Percentiles rank a stretch among this genome's conserved stretches.
Evolutionary conservation across 148 eudicot species (phyloP).

Genomic region (Vaccinium myrtillus): DNA sequence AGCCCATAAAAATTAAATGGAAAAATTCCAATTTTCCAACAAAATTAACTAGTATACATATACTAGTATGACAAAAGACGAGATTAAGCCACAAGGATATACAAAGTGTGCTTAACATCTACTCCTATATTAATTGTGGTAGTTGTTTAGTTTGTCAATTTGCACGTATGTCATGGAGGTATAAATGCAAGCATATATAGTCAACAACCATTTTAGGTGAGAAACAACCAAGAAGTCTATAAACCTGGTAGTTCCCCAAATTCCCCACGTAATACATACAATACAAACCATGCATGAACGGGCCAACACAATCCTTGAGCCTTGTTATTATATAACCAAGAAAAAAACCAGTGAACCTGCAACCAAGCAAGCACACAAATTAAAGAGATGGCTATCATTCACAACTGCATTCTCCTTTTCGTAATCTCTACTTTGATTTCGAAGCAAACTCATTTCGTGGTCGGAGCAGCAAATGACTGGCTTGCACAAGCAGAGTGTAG

Average conservation of each 20-base stretch:
- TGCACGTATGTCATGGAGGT: not conserved
- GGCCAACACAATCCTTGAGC: not conserved
- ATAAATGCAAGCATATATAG: not conserved
- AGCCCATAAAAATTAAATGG: too few relatives aligned
- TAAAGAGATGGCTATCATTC: not conserved
- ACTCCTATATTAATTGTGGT: not conserved
- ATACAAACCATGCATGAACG: not conserved
- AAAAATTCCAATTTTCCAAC: too few relatives aligned
- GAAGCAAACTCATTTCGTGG: not conserved
- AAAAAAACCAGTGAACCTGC: not conserved
- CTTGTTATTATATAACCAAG: not conserved
- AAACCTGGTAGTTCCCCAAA: not conserved
- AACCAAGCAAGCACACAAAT: not conserved
- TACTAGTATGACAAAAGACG: too few relatives aligned
- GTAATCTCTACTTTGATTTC: not conserved
- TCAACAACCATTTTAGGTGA: not conserved
- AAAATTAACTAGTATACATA: too few relatives aligned
- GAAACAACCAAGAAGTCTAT: not conserved
- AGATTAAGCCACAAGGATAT: too few relatives aligned
- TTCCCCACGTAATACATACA: slow-evolving; percentile 7
- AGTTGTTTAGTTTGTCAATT: not conserved
- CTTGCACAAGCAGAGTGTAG: not conserved
- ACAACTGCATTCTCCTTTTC: not conserved
- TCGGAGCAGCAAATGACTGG: slow-evolving; percentile 2
- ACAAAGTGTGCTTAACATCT: not conserved